Conservation (phyloP, 2,329 filamentous ascomycete genomes). For the Amylocarpus encephaloides region DNA sequence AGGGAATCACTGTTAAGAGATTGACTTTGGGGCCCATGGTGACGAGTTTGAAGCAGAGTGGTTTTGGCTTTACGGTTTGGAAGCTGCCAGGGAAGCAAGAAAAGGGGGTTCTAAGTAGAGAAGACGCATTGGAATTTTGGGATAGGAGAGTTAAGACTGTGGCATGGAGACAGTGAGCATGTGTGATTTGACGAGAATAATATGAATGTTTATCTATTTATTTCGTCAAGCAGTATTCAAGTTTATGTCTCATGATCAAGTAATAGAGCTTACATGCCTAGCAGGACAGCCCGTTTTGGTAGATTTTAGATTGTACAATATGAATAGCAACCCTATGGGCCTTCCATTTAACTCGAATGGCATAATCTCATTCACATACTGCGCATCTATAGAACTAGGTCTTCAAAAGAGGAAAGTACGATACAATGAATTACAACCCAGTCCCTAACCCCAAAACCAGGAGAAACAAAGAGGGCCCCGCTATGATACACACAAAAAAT, state of each 20-base stretch:
- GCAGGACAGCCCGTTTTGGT: too few species aligned
- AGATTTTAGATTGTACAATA: too few species aligned
- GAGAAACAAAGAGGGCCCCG: conserved; percentile 5
- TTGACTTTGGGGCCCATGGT: conserved; percentile 25
- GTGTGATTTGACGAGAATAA: too few species aligned
- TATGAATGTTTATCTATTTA: too few species aligned
- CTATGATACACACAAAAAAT: conserved; percentile 13
- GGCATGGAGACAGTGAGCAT: conserved; percentile 23
- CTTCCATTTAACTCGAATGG: too few species aligned
- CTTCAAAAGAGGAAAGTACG: background rate
- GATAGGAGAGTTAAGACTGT: conserved; percentile 22
- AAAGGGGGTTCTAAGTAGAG: conserved; percentile 14
- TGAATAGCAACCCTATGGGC: too few species aligned
- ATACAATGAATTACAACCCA: background rate
- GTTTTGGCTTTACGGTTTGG: conserved; percentile 25
- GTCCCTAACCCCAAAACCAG: conserved; percentile 1
- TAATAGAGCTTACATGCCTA: too few species aligned
- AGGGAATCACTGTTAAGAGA: conserved; percentile 16
- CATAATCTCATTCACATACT: too few species aligned
- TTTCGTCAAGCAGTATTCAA: too few species aligned
- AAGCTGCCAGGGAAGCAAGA: conserved; percentile 16
- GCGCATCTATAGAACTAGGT: too few species aligned
- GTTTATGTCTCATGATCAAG: too few species aligned
- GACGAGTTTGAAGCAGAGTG: conserved; percentile 27
- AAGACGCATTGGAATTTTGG: conserved; percentile 21